Percentiles rank a stretch among this genome's conserved stretches.
These are phyloP conservation scores for Aegle marmelos DNA, from an alignment of 345 rosid species.

Conservation along the genomic window DNA sequence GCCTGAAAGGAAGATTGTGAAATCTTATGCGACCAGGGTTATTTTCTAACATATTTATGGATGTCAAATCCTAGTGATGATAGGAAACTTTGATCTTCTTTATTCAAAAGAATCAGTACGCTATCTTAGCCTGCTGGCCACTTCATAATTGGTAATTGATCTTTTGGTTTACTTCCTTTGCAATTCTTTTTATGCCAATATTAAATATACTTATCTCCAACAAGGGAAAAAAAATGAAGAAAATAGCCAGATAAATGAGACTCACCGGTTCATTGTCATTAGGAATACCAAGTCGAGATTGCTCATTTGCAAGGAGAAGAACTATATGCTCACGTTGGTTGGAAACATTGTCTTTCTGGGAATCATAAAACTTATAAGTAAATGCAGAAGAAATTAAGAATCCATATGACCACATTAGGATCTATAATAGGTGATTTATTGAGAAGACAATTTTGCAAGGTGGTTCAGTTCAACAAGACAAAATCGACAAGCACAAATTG, in stretches of 20 bases:
- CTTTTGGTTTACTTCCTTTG: background rate
- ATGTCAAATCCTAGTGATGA: background rate
- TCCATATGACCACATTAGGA: background rate
- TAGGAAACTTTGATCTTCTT: background rate
- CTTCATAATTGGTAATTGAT: background rate
- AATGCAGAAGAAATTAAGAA: background rate
- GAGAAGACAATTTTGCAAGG: background rate
- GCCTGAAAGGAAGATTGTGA: background rate
- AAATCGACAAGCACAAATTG: background rate
- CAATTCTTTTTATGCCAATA: background rate
- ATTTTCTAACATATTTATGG: background rate
- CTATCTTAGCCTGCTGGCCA: background rate
- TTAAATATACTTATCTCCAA: background rate
- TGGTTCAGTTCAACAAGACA: background rate
- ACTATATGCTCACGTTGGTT: constrained; percentile 94
- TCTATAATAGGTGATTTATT: background rate
- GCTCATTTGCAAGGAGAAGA: constrained; percentile 92
- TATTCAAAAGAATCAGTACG: background rate
- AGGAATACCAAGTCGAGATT: constrained; percentile 72
- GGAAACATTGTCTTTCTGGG: constrained; percentile 89
- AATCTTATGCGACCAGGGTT: background rate
- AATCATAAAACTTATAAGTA: constrained; percentile 8
- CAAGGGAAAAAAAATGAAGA: background rate
- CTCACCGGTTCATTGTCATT: constrained; percentile 75
- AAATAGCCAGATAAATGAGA: constrained; percentile 11